A percentile compares a stretch with the other conserved stretches of the same genome.
These are phyloP conservation scores for Exophiala sideris DNA, from an alignment of 2,329 filamentous ascomycete species.

Conservation along the genomic window DNA sequence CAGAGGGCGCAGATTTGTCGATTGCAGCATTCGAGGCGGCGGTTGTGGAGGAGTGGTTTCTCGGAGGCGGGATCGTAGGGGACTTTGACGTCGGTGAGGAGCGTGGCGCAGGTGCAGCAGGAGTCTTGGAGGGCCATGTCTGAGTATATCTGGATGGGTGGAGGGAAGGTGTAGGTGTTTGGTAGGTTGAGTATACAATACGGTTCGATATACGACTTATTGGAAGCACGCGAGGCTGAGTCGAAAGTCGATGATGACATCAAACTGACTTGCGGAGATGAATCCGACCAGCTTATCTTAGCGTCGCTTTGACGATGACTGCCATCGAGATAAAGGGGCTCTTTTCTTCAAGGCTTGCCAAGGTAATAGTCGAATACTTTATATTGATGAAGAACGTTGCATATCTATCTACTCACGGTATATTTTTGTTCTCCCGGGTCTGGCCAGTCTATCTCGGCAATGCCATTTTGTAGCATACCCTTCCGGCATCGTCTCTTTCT, in stretches of 20 bases:
- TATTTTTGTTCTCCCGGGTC: conserved; percentile 8
- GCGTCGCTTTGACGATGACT: no score
- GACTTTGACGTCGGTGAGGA: conserved; percentile 55
- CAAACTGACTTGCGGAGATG: not conserved
- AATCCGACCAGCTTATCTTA: no score
- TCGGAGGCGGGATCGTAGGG: conserved; percentile 55
- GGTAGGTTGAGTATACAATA: not conserved
- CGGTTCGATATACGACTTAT: not conserved
- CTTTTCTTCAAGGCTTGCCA: no score
- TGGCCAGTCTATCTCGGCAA: not conserved
- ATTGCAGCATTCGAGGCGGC: conserved; percentile 65
- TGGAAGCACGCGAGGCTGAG: not conserved
- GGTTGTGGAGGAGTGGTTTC: conserved; percentile 59
- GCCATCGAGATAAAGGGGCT: no score
- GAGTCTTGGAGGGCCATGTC: conserved; percentile 29
- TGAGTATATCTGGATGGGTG: not conserved
- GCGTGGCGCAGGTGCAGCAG: conserved; percentile 68
- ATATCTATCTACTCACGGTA: no score
- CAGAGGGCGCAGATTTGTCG: conserved; percentile 70
- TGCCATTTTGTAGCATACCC: conserved; percentile 12
- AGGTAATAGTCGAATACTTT: no score
- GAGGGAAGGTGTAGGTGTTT: not conserved
- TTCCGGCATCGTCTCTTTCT: conserved; percentile 2
- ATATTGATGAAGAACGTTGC: no score
- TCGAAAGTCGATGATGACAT: not conserved